phyloP scores from a whole-genome alignment of 2,329 filamentous ascomycete species.

The Aspergillus sp. region DNA sequence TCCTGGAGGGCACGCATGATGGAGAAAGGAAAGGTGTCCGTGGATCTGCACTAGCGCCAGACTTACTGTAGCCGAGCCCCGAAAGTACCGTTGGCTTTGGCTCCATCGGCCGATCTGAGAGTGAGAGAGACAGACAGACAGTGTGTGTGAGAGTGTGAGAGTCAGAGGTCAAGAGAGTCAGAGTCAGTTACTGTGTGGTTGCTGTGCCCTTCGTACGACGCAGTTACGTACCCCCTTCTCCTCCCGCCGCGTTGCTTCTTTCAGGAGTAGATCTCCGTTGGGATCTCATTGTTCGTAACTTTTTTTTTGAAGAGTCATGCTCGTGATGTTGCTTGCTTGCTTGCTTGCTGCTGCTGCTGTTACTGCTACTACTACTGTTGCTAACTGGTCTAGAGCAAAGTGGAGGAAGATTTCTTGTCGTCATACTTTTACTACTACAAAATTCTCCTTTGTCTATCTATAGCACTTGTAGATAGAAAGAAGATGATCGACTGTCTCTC shows the following conservation, averaged over 20 bases:
- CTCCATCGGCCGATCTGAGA: constrained; percentile 16
- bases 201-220: constrained; percentile 11
- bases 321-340: too few relatives aligned
- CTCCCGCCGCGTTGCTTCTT: neutral
- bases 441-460: neutral
- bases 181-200: too few relatives aligned
- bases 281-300: neutral
- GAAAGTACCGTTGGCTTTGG: constrained; percentile 17
- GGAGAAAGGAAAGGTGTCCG: constrained; percentile 23
- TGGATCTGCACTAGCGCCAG: constrained; percentile 30
- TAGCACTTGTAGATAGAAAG: neutral
- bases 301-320: neutral
- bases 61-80: constrained; percentile 25
- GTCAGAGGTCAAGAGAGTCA: too few relatives aligned
- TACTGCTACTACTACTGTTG: too few relatives aligned
- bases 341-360: too few relatives aligned
- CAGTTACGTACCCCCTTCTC: constrained; percentile 11
- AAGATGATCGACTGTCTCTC: neutral
- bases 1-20: constrained; percentile 14
- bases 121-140: neutral
- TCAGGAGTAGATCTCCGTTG: neutral
- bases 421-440: too few relatives aligned
- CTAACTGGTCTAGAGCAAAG: neutral
- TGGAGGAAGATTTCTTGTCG: neutral
- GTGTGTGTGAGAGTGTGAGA: too few relatives aligned